Evolutionary conservation across 2,329 filamentous ascomycete species (phyloP).

Genomic region (Penicillium sp.): DNA sequence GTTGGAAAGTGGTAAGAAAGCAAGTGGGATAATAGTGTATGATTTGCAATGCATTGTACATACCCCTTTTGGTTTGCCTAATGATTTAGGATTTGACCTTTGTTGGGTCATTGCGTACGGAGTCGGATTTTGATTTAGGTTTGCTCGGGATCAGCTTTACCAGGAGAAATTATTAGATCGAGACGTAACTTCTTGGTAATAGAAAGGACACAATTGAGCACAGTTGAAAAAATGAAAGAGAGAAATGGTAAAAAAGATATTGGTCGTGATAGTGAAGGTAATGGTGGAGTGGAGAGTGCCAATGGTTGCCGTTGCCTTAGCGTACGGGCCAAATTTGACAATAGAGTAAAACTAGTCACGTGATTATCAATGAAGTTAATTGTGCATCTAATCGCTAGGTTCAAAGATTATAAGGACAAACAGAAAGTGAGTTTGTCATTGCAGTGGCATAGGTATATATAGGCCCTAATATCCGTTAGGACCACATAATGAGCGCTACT

Average conservation of each 20-base stretch:
- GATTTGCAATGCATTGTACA: constrained; percentile 1
- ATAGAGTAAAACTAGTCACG: too few species aligned
- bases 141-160: neutral
- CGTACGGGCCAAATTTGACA: too few species aligned
- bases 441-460: too few species aligned
- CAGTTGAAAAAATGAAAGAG: neutral
- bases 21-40: neutral
- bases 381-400: too few species aligned
- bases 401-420: too few species aligned
- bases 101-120: constrained; percentile 14
- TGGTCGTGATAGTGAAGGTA: too few species aligned
- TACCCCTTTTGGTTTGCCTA: constrained; percentile 21
- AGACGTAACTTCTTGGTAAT: neutral
- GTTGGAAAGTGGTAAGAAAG: neutral
- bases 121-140: neutral
- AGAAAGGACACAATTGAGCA: neutral
- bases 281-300: too few species aligned
- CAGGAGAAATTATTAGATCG: neutral
- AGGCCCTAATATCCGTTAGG: too few species aligned
- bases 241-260: neutral
- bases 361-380: too few species aligned
- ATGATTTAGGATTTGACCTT: constrained; percentile 11
- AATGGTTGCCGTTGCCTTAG: too few species aligned
- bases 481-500: too few species aligned
- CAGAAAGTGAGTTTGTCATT: too few species aligned